A percentile compares a stretch with the other conserved stretches of the same genome.
Conservation (phyloP, 495 filamentous ascomycete genomes). For the Hypoxylon perforatum region DNA sequence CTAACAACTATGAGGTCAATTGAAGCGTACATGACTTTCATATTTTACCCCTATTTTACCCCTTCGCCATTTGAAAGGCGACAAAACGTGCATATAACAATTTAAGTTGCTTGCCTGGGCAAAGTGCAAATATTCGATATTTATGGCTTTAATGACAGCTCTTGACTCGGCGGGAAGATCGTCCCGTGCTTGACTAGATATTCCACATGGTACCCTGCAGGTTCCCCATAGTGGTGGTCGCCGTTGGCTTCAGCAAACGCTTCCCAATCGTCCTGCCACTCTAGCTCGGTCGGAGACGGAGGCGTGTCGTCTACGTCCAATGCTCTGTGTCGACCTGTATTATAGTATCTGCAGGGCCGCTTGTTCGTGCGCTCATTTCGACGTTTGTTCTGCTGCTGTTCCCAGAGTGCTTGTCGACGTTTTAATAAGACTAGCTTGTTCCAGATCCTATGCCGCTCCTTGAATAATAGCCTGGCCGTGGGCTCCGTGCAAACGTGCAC, state of each 20-base stretch:
- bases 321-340: neutral
- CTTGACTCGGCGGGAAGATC: neutral
- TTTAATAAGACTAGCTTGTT: neutral
- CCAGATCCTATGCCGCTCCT: slow-evolving; percentile 5
- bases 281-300: neutral
- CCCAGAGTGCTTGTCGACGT: neutral
- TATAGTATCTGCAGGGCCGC: neutral
- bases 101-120: no score
- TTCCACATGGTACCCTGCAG: neutral
- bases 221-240: neutral
- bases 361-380: no score
- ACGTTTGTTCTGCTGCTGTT: neutral
- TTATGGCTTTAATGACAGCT: neutral
- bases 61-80: no score
- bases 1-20: no score
- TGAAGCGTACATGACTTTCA: no score
- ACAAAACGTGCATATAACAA: no score
- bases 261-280: slow-evolving; percentile 4
- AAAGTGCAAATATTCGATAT: neutral
- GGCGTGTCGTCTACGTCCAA: neutral
- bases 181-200: neutral
- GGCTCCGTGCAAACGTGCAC: slow-evolving; percentile 11
- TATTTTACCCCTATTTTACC: no score
- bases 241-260: neutral
- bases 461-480: neutral